Base-by-base conservation (phyloP, 129 eudicot species). In the Smallanthus sonchifolius region DNA sequence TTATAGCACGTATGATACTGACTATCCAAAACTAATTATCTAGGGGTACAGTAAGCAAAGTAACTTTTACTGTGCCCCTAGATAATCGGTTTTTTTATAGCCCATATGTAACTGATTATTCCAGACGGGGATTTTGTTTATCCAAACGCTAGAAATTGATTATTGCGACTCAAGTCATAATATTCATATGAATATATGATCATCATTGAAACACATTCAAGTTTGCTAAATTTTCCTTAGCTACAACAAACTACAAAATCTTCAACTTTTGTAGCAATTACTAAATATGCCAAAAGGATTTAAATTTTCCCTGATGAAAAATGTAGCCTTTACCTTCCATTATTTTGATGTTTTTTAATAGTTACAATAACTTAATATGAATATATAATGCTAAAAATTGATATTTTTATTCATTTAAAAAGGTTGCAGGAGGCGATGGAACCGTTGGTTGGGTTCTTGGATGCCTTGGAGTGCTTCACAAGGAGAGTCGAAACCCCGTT, bases 371-470 rank as follows among this genome's bases (percentile, higher is more conserved):
- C 8, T 1, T 9, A 68, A 2, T 9, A 69, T 7, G 24, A 59
- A 59, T 32, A 59, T 59, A 59, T 59, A 28, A 45, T 69, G 14
- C 60, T 48, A 69, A 49, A 37, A 61, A 2, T 13, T 61, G 20
- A 10, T 34, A 13, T 61, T 13, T 43, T 40, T 59, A 40, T 51
- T 65, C 36, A 52, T 75, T 73, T 82, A 77, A 73, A 73, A 84
- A 95, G 99, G 99, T 88, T 55, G 99, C 99, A 17, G 99, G 99
- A 52, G 99, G 99, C 36, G 99, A 95, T 77, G 99, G 99, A 40
- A 91, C 99, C 1, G 99, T 95, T 15, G 99, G 99, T 43, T 95
- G 99, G 99, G 92, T 91, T 48, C 96, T 95, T 20, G 99, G 97
- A 9, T 88, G 97, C 75, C 87, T 95, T 8, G 97, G 90, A 20